Conservation (phyloP, 305 asterid species). For the Lippia alba region DNA sequence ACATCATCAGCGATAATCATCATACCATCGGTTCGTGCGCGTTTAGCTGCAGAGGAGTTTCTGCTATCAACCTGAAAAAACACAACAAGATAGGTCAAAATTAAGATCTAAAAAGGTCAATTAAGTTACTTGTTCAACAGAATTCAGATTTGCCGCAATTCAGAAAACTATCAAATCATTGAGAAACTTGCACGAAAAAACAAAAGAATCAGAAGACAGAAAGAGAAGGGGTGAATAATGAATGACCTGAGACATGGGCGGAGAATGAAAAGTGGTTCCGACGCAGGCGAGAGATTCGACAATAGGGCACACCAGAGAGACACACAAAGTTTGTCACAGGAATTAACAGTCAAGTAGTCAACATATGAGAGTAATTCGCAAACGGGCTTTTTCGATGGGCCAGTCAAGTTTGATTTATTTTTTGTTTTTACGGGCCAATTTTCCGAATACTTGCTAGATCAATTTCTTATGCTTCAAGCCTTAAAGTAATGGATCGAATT, state of each 20-base stretch:
- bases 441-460: too few relatives aligned
- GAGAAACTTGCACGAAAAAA: background rate
- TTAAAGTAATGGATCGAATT: too few relatives aligned
- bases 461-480: too few relatives aligned
- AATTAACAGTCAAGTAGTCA: conserved; percentile 20
- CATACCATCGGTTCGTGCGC: conserved; percentile 90
- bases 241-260: conserved; percentile 49
- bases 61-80: conserved; percentile 73
- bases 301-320: conserved; percentile 31
- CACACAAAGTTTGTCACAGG: background rate
- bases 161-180: conserved; percentile 20
- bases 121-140: background rate
- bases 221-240: background rate
- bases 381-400: background rate
- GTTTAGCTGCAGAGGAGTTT: conserved; percentile 83
- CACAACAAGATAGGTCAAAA: conserved; percentile 1
- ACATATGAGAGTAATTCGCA: background rate
- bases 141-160: background rate
- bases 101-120: conserved; percentile 12
- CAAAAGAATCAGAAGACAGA: background rate
- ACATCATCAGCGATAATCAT: background rate
- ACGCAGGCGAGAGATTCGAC: conserved; percentile 30
- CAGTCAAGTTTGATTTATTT: background rate
- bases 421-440: background rate
- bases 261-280: conserved; percentile 19